Conservation (phyloP, 352 stramenopile species). For the Phytophthora ohioensis region DNA sequence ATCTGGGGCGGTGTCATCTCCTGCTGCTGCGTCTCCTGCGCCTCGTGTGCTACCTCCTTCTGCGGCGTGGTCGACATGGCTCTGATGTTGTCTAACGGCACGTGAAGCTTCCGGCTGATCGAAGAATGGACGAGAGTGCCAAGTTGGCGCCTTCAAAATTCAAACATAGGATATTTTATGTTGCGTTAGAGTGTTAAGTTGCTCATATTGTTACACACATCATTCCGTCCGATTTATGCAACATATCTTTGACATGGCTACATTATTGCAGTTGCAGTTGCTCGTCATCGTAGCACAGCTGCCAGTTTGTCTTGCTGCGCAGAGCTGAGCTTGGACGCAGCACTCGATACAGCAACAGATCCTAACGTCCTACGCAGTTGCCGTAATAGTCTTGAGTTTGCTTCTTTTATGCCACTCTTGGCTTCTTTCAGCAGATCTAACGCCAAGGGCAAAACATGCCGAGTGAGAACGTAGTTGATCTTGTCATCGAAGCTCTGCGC, state of each 20-base stretch:
- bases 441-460: constrained; percentile 77
- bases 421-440: constrained; percentile 78
- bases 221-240: not conserved
- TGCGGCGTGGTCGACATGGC: constrained; percentile 18
- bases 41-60: constrained; percentile 1
- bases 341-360: constrained; percentile 16
- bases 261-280: constrained; percentile 8
- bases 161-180: constrained; percentile 16
- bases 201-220: not conserved
- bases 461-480: constrained; percentile 59
- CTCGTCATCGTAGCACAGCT: constrained; percentile 48
- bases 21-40: constrained; percentile 8
- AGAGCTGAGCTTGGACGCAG: constrained; percentile 56
- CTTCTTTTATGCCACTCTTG: constrained; percentile 78
- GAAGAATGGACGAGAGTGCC: constrained; percentile 24
- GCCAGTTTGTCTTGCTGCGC: constrained; percentile 66
- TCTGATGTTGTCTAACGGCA: not conserved
- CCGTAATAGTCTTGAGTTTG: constrained; percentile 54
- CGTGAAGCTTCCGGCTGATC: constrained; percentile 1
- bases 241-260: not conserved
- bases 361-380: constrained; percentile 42
- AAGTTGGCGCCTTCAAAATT: constrained; percentile 32
- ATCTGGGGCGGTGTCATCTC: not conserved
- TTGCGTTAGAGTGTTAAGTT: constrained; percentile 10
- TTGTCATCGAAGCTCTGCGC: constrained; percentile 50